phyloP scores from a whole-genome alignment of 345 rosid species.

The Viola odorata region DNA sequence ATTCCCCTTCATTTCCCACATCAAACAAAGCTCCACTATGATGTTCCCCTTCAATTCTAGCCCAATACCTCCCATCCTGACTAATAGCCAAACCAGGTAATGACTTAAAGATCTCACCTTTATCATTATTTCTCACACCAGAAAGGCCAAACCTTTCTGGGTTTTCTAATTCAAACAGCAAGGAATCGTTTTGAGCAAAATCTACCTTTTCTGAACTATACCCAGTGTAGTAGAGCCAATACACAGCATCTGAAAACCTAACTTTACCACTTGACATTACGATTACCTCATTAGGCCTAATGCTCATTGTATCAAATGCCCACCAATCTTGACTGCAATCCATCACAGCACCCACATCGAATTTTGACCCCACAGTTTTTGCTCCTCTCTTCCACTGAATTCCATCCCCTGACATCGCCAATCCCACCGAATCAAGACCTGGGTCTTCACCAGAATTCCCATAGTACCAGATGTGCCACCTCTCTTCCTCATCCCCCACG shows the following conservation, averaged over 20 bases:
- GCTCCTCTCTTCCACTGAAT: slow-evolving; percentile 71
- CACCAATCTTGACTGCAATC: slow-evolving; percentile 63
- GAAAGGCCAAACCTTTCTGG: slow-evolving; percentile 41
- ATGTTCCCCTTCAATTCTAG: slow-evolving; percentile 85
- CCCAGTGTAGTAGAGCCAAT: slow-evolving; percentile 82
- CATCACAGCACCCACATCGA: slow-evolving; percentile 73
- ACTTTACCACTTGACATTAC: slow-evolving; percentile 67
- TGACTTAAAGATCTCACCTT: slow-evolving; percentile 31
- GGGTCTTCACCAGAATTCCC: slow-evolving; percentile 42
- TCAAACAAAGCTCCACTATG: slow-evolving; percentile 77
- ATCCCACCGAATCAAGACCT: slow-evolving; percentile 48
- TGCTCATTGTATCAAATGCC: slow-evolving; percentile 67
- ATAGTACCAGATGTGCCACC: slow-evolving; percentile 89
- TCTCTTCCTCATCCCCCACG: slow-evolving; percentile 72
- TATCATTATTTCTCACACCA: slow-evolving; percentile 10
- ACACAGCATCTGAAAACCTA: slow-evolving; percentile 57
- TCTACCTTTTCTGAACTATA: slow-evolving; percentile 42
- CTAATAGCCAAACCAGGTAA: slow-evolving; percentile 77
- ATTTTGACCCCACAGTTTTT: slow-evolving; percentile 36
- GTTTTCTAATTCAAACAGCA: slow-evolving; percentile 27
- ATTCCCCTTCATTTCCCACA: slow-evolving; percentile 63
- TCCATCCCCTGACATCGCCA: slow-evolving; percentile 76
- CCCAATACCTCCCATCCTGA: slow-evolving; percentile 89
- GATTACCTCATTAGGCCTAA: slow-evolving; percentile 63
- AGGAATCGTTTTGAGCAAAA: slow-evolving; percentile 9